These are phyloP conservation scores for Fraxinus xanthoxyloides DNA, from an alignment of 305 asterid species.

Conservation along the genomic window DNA sequence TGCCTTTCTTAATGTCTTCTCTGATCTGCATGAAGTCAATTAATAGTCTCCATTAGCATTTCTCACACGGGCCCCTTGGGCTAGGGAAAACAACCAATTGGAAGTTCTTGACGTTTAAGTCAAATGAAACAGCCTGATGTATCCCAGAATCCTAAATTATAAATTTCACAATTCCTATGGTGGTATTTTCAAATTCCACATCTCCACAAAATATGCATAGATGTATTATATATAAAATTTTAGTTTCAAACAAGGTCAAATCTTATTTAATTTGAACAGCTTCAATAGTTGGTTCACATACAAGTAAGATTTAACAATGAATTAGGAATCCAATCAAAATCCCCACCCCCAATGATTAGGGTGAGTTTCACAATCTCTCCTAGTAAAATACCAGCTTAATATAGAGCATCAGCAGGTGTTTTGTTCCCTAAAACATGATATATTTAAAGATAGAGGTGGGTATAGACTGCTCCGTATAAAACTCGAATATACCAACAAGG, in stretches of 20 bases:
- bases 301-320: not conserved
- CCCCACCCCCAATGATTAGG: not conserved
- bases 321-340: not conserved
- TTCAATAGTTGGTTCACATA: not conserved
- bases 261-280: not conserved
- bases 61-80: not conserved
- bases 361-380: not conserved
- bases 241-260: not conserved
- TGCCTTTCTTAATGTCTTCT: conserved; percentile 89
- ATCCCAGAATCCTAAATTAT: not conserved
- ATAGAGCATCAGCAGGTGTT: conserved; percentile 10
- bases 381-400: not conserved
- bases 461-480: conserved; percentile 1
- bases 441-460: not conserved
- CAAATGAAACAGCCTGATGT: conserved; percentile 17
- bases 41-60: conserved; percentile 21
- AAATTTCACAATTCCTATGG: not conserved
- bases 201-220: not conserved
- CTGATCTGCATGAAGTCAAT: conserved; percentile 56
- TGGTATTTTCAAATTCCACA: not conserved
- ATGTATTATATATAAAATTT: not conserved
- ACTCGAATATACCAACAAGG: not conserved
- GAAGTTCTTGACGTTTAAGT: conserved; percentile 11
- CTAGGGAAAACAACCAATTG: not conserved
- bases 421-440: conserved; percentile 8